Base-by-base conservation (phyloP, 352 stramenopile species). In the Globisporangium viniferum region DNA sequence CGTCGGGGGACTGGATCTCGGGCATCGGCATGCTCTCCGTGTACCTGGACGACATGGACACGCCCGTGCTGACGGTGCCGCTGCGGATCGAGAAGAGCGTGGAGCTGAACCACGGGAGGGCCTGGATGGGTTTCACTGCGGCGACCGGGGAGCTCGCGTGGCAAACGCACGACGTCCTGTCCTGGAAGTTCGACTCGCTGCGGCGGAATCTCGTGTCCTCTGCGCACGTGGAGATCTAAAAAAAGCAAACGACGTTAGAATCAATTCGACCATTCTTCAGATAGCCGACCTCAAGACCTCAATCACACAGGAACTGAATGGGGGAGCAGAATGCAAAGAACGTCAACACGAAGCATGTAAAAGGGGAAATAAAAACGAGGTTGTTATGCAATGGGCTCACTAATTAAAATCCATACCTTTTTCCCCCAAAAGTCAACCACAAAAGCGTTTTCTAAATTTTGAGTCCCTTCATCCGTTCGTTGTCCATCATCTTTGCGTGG, bases 61-160 rank as follows among this genome's bases (percentile, higher is more conserved):
- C 71, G 22, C 90, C 86, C 2, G 80, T 86, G 12, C 68, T 98
- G 18, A 84, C 77, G 10, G 89, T 97, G 14, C 91, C 91, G 27
- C 60, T 98, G 22, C 92, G 97, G 57, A 67, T 98, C 10, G 89
- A 94, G 51, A 71, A 75, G 27, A 91, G 80, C 5, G 63, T 98
- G 44, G 74, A 89, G 57, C 79, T 98, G 9, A 79, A 87, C 53
- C 93, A 97, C 53, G 84, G 84, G 10, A 83, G 92, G 2, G 88
- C 90, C 3, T 98, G 81, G 76, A 89, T 98, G 0, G 95, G 95
- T n/a, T 98, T 98, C 69, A 97, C 95, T 1, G 90, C 89, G 2
- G 81, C 91, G 33, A 98, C 95, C 0, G 92, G 91, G 5, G 77
- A 71, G 55, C 75, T 73, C 0, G 86, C 88, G 31, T 98, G 86